Conservation (phyloP, 805 yeast species). For the Sugiyamaella americana region DNA sequence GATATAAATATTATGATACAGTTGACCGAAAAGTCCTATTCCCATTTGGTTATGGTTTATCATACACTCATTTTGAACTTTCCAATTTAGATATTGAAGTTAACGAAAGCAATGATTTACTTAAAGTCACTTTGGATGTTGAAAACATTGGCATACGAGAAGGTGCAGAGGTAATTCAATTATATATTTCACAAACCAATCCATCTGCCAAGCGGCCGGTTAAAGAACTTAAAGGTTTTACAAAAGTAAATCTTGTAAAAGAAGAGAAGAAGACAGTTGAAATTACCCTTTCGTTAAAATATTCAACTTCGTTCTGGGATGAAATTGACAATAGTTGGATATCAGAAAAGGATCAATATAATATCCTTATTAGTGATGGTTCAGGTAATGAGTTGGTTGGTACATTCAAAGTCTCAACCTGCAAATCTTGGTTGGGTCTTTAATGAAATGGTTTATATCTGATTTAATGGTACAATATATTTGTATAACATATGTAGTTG, state of each 20-base stretch:
- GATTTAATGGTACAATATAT: too few relatives aligned
- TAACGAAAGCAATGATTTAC: slow-evolving; percentile 32
- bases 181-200: slow-evolving; percentile 39
- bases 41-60: slow-evolving; percentile 59
- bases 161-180: slow-evolving; percentile 53
- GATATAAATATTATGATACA: slow-evolving; percentile 55
- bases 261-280: slow-evolving; percentile 38
- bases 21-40: slow-evolving; percentile 40
- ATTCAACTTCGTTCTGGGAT: neutral
- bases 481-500: too few relatives aligned
- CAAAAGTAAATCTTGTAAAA: slow-evolving; percentile 41
- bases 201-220: slow-evolving; percentile 40
- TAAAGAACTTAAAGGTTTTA: slow-evolving; percentile 55
- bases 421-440: too few relatives aligned
- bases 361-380: neutral
- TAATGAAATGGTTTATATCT: too few relatives aligned
- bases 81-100: slow-evolving; percentile 4
- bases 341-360: neutral
- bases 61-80: slow-evolving; percentile 48
- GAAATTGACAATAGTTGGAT: neutral
- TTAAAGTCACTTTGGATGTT: slow-evolving; percentile 40
- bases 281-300: slow-evolving; percentile 22
- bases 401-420: too few relatives aligned
- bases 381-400: too few relatives aligned
- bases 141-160: slow-evolving; percentile 42